Evolutionary conservation across 179 eudicot genomes (phyloP), one percentile per base, ranked within the genome.

Genomic region (Actinidia chinensis): DNA sequence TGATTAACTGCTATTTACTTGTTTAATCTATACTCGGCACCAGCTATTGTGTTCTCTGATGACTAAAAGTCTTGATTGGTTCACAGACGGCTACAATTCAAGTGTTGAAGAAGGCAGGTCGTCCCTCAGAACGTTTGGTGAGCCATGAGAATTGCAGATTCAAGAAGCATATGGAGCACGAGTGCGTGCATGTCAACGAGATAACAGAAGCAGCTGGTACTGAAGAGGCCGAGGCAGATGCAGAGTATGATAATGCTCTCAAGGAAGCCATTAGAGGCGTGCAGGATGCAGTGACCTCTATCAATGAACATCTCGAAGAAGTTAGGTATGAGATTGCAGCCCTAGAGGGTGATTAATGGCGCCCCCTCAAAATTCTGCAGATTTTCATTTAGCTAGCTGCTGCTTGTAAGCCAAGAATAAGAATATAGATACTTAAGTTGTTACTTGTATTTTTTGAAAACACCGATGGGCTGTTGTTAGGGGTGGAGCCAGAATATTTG

Each of bases 161-260:
- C 71, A 83, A 82, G 82, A 83, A 84, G 76, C 83, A 93, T 59
- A 85, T 78, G 80, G 90, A 89, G 75, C 99, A 96, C 33, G 92
- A 94, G 70, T 96, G 99, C 72, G 88, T 92, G 67, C 99, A 96
- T 77, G 91, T 96, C 72, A 94, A 93, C 58, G 91, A 96, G 85
- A 89, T 94, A 78, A 96, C 97, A 14, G 98, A 94, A 64, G 94
- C 92, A 28, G 94, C 90, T 74, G 99, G 98, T 51, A 96, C 97
- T 4, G 94, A 96, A 84, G 99, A 95, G 78, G 98, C 98, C 28
- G 99, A 95, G 82, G 98, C 98, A 17, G 93, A 92, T 87, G 97
- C 98, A 13, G 91, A 96, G 80, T 94, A 90, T 25, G 94, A 96
- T 77, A 91, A 83, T 60, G 93, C 91, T 76, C 85, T 92, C 56